Conservation (phyloP, 768 basidiomycete species). For the Tricholoma hemisulphureum region DNA sequence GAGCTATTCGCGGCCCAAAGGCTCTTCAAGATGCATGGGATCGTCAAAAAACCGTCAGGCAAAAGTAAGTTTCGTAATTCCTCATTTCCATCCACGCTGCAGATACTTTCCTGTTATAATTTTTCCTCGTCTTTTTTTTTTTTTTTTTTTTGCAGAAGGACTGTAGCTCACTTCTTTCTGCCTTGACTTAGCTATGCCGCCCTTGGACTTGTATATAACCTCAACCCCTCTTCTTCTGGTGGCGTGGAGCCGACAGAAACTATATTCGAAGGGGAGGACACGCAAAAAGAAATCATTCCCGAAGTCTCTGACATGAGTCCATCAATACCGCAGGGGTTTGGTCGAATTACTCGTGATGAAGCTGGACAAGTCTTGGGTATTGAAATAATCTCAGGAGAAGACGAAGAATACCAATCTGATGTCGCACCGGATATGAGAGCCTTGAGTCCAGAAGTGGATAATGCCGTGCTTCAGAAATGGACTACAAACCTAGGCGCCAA, state of each 20-base stretch:
- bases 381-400: constrained; percentile 59
- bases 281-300: constrained; percentile 11
- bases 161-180: neutral
- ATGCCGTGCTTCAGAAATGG: constrained; percentile 37
- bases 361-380: constrained; percentile 72
- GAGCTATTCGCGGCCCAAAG: constrained; percentile 80
- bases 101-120: neutral
- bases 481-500: constrained; percentile 33
- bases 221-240: constrained; percentile 68
- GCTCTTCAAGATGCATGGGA: constrained; percentile 86
- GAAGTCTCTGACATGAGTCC: constrained; percentile 15
- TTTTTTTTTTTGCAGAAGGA: neutral
- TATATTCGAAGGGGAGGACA: constrained; percentile 8
- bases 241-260: constrained; percentile 53
- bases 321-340: constrained; percentile 61
- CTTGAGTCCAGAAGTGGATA: constrained; percentile 33
- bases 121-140: neutral
- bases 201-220: constrained; percentile 67
- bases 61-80: constrained; percentile 77
- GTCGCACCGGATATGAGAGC: constrained; percentile 43
- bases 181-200: constrained; percentile 61
- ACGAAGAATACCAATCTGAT: constrained; percentile 29
- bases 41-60: constrained; percentile 78
- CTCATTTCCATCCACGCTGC: neutral
- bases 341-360: constrained; percentile 79